Evolutionary conservation across 148 eudicot species (phyloP), one percentile per base, ranked within the genome.

Genomic region (Cornus controversa): DNA sequence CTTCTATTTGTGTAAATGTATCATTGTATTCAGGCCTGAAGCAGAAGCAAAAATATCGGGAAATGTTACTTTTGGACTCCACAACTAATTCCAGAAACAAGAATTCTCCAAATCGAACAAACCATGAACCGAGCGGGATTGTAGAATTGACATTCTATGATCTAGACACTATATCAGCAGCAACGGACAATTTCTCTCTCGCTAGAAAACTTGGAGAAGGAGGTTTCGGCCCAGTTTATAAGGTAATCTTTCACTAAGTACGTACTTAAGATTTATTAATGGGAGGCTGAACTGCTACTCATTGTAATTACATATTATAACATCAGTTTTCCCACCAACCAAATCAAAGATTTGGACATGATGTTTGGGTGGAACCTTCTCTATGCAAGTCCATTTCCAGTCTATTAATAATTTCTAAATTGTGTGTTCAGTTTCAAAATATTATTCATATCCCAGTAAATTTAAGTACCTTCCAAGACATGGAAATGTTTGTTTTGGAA

Each of bases 201-300:
- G 24, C 67, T 31, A 81, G 76, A 28, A 79, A 81, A 74, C 75
- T 85, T 14, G 87, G 87, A 58, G 65, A 75, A 66, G 87, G 85
- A 54, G 87, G 87, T 57, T 84, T 81, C 67, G 86, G 87, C 16
- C 76, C 74, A 47, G 87, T 84, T 60, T 84, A 74, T 66, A 78
- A 74, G 84, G 87, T 85, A 75, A 70, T 28, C 18, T 50, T 11
- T 50, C 57, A 50, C 20, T 50, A 50, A 13, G 18, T 50, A 11
- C 13, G 18, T 50, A 11, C 13, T 15, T 15, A 45, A 8, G 50
- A 16, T 16, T 50, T 50, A 50, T 31, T 31, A 31, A 31, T 2
- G 34, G 34, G 34, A 31, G 2, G 34, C 4, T 31, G 34, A 31
- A 31, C 7, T 45, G 50, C 8, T 45, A 8, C 10, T n/a, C n/a